phyloP scores from a whole-genome alignment of 495 filamentous ascomycete genomes.

The Penicillium egyptiacum region DNA sequence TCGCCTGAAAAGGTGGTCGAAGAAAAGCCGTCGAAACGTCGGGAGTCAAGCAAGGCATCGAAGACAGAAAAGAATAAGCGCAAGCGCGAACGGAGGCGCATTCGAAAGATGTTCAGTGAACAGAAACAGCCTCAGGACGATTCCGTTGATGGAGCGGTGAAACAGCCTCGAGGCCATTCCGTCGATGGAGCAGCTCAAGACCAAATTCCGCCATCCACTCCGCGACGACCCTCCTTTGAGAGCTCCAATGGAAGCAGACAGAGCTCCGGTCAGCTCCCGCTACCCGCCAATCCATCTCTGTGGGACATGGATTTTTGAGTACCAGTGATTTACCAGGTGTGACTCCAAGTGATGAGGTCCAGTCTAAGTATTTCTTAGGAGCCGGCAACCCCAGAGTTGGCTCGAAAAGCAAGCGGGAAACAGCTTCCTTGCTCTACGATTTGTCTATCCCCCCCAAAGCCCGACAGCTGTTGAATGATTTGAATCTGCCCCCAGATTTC shows the following conservation, averaged over 20 bases:
- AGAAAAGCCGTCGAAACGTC: not conserved
- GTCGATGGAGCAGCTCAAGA: not conserved
- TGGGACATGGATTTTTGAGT: conserved; percentile 43
- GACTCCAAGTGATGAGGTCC: conserved; percentile 44
- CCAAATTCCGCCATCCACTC: not conserved
- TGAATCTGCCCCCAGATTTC: conserved; percentile 22
- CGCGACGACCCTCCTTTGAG: not conserved
- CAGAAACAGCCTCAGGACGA: not conserved
- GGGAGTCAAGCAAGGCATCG: not conserved
- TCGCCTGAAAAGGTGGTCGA: not conserved
- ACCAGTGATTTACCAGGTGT: conserved; percentile 42
- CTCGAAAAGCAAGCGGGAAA: not conserved
- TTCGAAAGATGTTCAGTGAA: too few relatives aligned
- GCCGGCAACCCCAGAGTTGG: not conserved
- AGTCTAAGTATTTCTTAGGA: conserved; percentile 40
- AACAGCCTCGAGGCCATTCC: not conserved
- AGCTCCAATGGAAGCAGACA: not conserved
- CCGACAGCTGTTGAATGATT: conserved; percentile 14
- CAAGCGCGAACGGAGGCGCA: not conserved
- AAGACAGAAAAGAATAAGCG: not conserved
- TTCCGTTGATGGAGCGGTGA: too few relatives aligned
- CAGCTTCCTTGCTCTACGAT: not conserved
- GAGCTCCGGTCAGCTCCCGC: not conserved
- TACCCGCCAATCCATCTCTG: conserved; percentile 19
- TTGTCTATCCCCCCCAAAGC: conserved; percentile 19